phyloP scores from a whole-genome alignment of 345 rosid species.

The Gossypium stocksii region DNA sequence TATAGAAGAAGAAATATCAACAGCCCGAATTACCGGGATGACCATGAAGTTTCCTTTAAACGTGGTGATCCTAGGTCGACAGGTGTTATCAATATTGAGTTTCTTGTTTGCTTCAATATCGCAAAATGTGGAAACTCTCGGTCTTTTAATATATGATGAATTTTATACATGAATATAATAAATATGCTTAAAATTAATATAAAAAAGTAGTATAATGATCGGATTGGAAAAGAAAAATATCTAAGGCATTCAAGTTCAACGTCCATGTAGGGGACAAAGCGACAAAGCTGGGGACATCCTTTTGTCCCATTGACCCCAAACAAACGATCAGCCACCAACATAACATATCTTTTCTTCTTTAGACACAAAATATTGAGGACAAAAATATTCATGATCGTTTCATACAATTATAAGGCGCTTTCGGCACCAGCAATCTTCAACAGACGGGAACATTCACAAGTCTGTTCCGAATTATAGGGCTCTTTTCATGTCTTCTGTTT shows the following conservation, averaged over 20 bases:
- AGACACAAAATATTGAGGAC: background rate
- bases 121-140: too few species aligned
- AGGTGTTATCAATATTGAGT: too few species aligned
- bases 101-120: too few species aligned
- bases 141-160: too few species aligned
- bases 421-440: background rate
- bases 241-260: background rate
- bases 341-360: background rate
- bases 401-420: background rate
- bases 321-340: conserved; percentile 4
- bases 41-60: too few species aligned
- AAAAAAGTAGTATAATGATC: background rate
- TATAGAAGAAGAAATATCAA: too few species aligned
- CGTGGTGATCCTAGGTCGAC: too few species aligned
- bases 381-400: conserved; percentile 2
- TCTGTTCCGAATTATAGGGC: background rate
- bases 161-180: background rate
- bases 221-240: background rate
- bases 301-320: background rate
- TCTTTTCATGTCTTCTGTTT: background rate
- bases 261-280: background rate
- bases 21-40: too few species aligned
- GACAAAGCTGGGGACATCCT: conserved; percentile 4
- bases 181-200: background rate
- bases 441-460: background rate